A percentile compares a stretch with the other conserved stretches of the same genome.
Conservation (phyloP, 441 rosid genomes). For the Corymbia citriodora region DNA sequence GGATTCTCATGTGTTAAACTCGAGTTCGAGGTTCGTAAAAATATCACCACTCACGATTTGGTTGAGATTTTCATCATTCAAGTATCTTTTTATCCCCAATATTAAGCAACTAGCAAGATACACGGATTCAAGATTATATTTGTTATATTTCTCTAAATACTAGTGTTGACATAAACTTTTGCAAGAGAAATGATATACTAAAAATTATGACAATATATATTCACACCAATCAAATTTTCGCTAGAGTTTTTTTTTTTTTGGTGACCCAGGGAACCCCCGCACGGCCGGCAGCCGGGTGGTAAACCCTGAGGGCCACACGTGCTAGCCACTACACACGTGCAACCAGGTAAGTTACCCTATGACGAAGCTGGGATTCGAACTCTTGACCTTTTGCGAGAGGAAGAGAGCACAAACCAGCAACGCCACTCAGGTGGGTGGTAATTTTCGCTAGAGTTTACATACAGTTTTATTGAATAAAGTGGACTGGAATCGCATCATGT, state of each 20-base stretch:
- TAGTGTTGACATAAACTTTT: background rate
- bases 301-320: no score
- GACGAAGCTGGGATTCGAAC: no score
- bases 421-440: no score
- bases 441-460: background rate
- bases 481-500: background rate
- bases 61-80: background rate
- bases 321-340: no score
- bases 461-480: background rate
- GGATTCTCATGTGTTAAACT: background rate
- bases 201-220: no score
- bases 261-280: no score
- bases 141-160: background rate
- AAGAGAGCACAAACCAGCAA: no score
- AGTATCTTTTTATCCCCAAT: background rate
- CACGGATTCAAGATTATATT: background rate
- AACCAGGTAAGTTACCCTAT: no score
- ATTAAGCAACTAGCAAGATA: background rate
- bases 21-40: background rate
- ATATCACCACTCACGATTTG: fast-evolving
- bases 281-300: no score
- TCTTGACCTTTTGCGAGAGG: no score
- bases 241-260: no score
- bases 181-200: background rate
- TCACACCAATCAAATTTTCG: background rate